Base-by-base conservation (phyloP, 192 early-diverging fungal genomes). In the Spizellomyces sp. region DNA sequence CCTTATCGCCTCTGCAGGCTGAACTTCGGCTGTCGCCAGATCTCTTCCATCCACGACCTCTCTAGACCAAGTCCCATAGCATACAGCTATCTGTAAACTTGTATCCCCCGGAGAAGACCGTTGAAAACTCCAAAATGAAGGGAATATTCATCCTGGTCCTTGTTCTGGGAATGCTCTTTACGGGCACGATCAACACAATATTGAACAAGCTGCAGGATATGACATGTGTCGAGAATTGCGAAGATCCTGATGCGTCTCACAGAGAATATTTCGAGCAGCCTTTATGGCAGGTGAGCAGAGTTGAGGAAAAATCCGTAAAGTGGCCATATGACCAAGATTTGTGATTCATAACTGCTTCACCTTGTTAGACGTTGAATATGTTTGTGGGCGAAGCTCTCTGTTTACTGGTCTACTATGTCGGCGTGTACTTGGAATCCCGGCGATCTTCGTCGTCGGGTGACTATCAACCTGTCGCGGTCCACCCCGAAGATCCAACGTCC, bases 201-300 rank as follows among this genome's bases (percentile, higher is more conserved):
- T 81, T 94, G 61, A 93, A 90, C 74, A 92, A 94, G 80, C 81
- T 86, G 27, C 96, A 99, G 81, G 95, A 98, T 77, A 48, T 90
- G 81, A 87, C 91, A 62, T 99, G 96, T 77, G 90, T 99, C 42
- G 82, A 79, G 8, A 92, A 96, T 84, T 98, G 96, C 72, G 85
- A 92, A 56, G 87, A 86, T 76, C 84, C 89, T 12, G 89, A 95
- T 66, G 82, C 85, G 4, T 72, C 71, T 10, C 86, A 90, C 17
- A 81, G 83, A 50, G 75, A 89, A 56, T 83, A 90, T 56, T 99
- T 94, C 86, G 95, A 99, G 77, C 96, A 99, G 80, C 96, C 96
- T 12, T 82, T 96, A n/a, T 95, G 92, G 91, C 95, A 97, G 86
- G 79, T 80, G 15, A 69, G 60, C 17, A 36, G 27, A 36, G 27